Evolutionary conservation across 345 rosid genomes (phyloP), one percentile per base, ranked within the genome.

Genomic region (Reutealis trisperma): DNA sequence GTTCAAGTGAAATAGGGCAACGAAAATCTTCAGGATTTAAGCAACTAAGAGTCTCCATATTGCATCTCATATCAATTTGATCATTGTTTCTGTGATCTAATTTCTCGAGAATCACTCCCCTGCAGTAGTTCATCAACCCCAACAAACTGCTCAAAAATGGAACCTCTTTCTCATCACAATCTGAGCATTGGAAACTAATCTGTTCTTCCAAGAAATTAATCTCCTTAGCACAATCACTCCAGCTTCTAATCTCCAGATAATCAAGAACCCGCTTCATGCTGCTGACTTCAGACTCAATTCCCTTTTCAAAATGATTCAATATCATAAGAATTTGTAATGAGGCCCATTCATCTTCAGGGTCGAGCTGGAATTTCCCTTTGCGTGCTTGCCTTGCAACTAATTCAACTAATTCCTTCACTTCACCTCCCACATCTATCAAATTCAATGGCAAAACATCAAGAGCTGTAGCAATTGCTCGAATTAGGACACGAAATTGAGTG

Each of bases 1-100:
- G 84, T 78, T 94, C 96, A 13, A 94, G 93, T 1, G 97, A 92
- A 74, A 94, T 91, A 1, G 96, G 97, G 82, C 98, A 94, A 18
- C 91, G 88, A 25, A 94, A 90, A 82, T 94, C 98, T 69, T 91
- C 94, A 5, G 85, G 86, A 65, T 90, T 91, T 72, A 94, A 73
- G 83, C 87, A 87, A 51, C 78, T 83, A 19, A 83, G 81, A 12
- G 79, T 86, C 78, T 88, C 96, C 70, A 68, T n/a, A 55, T 37
- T 84, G 77, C 71, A 55, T 24, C 81, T 78, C 0, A 19, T 83
- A 6, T 81, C 84, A 3, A 59, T 80, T 60, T 57, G 87, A 57
- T 79, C 87, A 8, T 49, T 51, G 67, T 32, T 78, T 70, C 74
- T 79, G 66, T 64, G 57, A 73, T 85, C 76, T 72, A 78, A 30